Evolutionary conservation across 2,329 filamentous ascomycete species (phyloP), one percentile per base, ranked within the genome.

Genomic region (Hypomyces perniciosus): DNA sequence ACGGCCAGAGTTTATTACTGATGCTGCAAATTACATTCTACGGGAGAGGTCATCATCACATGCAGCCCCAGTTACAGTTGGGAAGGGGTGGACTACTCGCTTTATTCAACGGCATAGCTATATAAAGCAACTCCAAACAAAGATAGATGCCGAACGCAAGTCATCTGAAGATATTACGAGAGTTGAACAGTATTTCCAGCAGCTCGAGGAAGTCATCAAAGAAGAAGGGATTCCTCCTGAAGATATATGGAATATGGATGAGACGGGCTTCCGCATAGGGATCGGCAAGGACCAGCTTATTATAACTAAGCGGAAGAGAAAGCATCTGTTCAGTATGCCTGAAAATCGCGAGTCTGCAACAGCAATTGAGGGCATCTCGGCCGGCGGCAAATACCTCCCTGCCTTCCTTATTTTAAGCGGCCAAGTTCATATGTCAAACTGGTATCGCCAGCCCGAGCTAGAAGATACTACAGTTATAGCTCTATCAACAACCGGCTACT

Each of bases 181-280:
- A 12, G 40, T 53, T 35, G 27, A 28, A 8, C 5, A 42, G 12
- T 56, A 53, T 39, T 56, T 48, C 39, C 3, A 48, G 2, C 26
- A 47, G 27, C 50, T 55, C 6, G 1, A 49, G 26, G 20, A 30
- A 26, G 45, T 34, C 10, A 54, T 54, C 29, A 6, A n/a, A 26
- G 33, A 44, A 5, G 12, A 51, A 9, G 51, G 48, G 12, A 56
- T 56, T 13, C 13, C 31, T 8, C 37, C 35, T 3, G 45, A 51
- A 6, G 40, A 40, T 42, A 56, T 52, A 4, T 56, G 42, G 54
- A 53, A 55, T 49, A 53, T 53, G 44, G 54, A 53, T 44, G 47
- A 53, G 29, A 53, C 50, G 6, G 50, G 54, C 39, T 53, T 56
- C 40, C 44, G 33, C 28, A 53, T 56, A 48, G 42, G 51, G 13